Evolutionary conservation across 352 stramenopile genomes (phyloP), one percentile per base, ranked within the genome.

Genomic region (Phytophthora cactorum): DNA sequence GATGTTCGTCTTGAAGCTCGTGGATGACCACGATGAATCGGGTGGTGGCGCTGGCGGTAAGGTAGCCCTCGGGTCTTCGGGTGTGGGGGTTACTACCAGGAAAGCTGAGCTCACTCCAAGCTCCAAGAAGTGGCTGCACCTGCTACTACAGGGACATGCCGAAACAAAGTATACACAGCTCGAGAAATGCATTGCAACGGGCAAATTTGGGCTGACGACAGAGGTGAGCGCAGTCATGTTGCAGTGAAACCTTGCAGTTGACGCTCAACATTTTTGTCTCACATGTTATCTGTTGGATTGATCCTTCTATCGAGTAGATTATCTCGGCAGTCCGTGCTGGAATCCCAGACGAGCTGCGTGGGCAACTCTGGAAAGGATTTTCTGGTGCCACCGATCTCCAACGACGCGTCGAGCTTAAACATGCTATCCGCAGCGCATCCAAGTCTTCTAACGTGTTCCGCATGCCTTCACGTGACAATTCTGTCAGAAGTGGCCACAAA

Each of bases 81-180:
- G 52, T 22, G 59, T 57, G 17, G 49, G 46, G 2, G 47, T 70
- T 9, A 75, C 64, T 15, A 55, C 57, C 5, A 67, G 74, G 50
- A 82, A 82, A 70, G 71, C 71, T n/a, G 83, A 93, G 63, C 72
- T 92, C 17, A 88, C 80, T 9, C 59, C 78, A n/a, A 78, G 65
- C 34, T 84, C 85, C 4, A 93, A 89, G 41, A 92, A 93, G 58
- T 94, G 86, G 86, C 39, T 94, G 10, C 77, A 82, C 0, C 39
- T 94, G 58, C 60, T 94, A 14, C 52, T 94, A 12, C 82, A 92
- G 57, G 86, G 84, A 4, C 86, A 94, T 60, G 86, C 86, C 0
- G 81, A 93, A 64, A 90, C 86, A 22, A 94, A 94, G 52, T 93
- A 93, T 63, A 91, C 83, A 4, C 86, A 94, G 36, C 69, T 94